Conservation (phyloP, 768 basidiomycete species). For the Russula virescens region DNA sequence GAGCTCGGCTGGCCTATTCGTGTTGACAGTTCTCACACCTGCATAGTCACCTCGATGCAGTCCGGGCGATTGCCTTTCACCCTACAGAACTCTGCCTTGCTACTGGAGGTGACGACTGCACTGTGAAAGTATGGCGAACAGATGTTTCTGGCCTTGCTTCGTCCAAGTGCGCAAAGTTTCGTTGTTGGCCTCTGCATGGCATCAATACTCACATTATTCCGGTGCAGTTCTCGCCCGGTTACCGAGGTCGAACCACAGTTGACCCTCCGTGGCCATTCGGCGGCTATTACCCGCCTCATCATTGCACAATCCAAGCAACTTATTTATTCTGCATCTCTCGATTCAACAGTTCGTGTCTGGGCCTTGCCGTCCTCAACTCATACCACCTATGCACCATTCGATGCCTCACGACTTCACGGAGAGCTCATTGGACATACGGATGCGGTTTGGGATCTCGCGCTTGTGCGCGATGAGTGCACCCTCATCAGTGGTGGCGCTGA, state of each 20-base stretch:
- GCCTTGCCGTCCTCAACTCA: conserved; percentile 66
- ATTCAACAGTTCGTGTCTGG: conserved; percentile 93
- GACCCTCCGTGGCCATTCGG: conserved; percentile 90
- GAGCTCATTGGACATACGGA: conserved; percentile 91
- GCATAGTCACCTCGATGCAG: conserved; percentile 84
- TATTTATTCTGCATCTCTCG: conserved; percentile 88
- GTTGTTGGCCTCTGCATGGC: background rate
- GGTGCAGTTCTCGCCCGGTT: conserved; percentile 49
- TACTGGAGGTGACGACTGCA: conserved; percentile 93
- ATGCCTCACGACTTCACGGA: conserved; percentile 68
- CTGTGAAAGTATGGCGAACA: conserved; percentile 93
- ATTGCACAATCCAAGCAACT: conserved; percentile 70
- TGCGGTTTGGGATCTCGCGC: conserved; percentile 91
- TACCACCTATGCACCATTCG: conserved; percentile 89
- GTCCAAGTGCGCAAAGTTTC: conserved; percentile 55
- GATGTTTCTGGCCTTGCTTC: conserved; percentile 71
- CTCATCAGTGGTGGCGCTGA: conserved; percentile 90
- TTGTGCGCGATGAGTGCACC: conserved; percentile 75
- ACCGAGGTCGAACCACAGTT: conserved; percentile 91
- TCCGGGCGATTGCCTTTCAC: conserved; percentile 86
- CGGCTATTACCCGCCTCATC: conserved; percentile 80
- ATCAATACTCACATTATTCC: conserved; percentile 12
- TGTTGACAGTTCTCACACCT: conserved; percentile 7
- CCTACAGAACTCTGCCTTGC: conserved; percentile 79
- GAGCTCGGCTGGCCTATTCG: conserved; percentile 8